Evolutionary conservation across 495 filamentous ascomycete species (phyloP), one percentile per base, ranked within the genome.

Genomic region (Penicillium diatomitis): DNA sequence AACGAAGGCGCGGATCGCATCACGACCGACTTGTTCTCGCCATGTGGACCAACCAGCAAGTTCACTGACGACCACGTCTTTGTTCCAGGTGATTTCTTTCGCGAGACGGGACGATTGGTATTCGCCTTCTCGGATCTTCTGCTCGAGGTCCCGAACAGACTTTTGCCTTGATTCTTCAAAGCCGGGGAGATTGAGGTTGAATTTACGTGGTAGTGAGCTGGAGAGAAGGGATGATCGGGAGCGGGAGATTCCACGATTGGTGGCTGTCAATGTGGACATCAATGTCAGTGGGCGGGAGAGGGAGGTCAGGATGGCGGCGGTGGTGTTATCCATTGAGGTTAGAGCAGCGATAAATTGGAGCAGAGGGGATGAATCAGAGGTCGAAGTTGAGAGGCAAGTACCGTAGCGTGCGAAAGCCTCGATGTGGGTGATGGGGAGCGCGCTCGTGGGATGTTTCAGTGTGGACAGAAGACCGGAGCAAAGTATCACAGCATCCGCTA

Each of bases 21-120:
- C 81, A 30, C 81, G 71, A 3, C 85, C 90, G 66, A 88, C 77
- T 54, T 79, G 80, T 54, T 84, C 88, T 44, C 90, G 82, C 72
- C 87, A 80, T 9, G 92, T 88, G 57, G 95, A 87, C 86, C 91
- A 97, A 2, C 88, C 90, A 1, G 92, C 91, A 50, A 99, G 62
- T 64, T 99, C 94, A 6, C 81, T 74, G 8, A 94, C 91, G 5
- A 96, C 90, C 7, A 90, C 87, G 63, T 90, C 86, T 67, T 96
- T 90, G 44, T 90, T 96, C 62, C 94, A 96, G 33, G 87, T 70
- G 12, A 99, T 65, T 60, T 99, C 94, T 41, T 79, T 78, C 0
- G 83, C 82, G 11, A 95, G 62, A 28, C 71, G 73, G 33, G 80
- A 73, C 6, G 85, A 68, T 55, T 96, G 86, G 11, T 71, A 62